phyloP scores from a whole-genome alignment of 176 grass and related monocot species.

The Carex pumila region DNA sequence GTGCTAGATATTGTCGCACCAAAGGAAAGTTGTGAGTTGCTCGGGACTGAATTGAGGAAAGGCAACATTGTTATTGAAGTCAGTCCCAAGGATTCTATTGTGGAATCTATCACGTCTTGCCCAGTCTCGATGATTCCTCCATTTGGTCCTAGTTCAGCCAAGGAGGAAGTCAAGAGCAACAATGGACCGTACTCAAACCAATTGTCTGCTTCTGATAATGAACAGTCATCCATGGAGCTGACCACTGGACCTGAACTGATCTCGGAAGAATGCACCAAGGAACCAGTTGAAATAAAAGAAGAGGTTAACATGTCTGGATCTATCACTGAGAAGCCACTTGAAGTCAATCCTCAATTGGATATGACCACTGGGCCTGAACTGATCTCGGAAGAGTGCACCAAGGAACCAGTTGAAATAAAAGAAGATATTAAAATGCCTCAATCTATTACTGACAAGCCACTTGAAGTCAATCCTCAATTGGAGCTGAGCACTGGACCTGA shows the following conservation, averaged over 20 bases:
- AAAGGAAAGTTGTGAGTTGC: slow-evolving; percentile 9
- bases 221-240: not conserved
- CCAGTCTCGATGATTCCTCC: not conserved
- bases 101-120: slow-evolving; percentile 1
- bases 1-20: slow-evolving; percentile 7
- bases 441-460: not conserved
- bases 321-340: not conserved
- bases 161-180: not conserved
- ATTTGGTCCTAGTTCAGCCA: not conserved
- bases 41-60: slow-evolving; percentile 14
- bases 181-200: not conserved
- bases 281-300: not conserved
- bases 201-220: not conserved
- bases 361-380: not conserved
- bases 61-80: not conserved
- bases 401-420: not conserved
- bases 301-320: not conserved
- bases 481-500: not conserved
- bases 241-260: too few relatives aligned
- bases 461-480: not conserved
- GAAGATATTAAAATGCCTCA: not conserved
- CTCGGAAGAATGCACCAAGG: not conserved
- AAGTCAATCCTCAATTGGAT: not conserved
- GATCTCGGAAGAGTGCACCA: not conserved
- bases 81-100: slow-evolving; percentile 6